Conservation (phyloP, 176 grass and related monocot species). For the Oryza glaberrima region DNA sequence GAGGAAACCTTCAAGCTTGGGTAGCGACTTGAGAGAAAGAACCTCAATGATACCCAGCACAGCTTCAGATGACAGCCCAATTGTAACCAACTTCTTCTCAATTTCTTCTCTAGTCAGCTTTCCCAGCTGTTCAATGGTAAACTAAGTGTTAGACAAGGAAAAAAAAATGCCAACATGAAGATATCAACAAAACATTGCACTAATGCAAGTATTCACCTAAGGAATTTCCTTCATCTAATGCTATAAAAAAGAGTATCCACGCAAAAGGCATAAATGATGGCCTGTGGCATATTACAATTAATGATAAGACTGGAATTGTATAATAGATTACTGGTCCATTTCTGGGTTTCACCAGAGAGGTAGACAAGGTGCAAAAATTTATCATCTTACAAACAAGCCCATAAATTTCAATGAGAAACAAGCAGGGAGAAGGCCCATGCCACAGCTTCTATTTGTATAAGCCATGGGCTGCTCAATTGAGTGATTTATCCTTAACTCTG, state of each 20-base stretch:
- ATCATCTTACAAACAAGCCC: background rate
- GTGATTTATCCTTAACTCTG: no score
- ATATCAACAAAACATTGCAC: conserved; percentile 42
- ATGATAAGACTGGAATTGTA: background rate
- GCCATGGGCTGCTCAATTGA: no score
- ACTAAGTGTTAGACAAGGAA: conserved; percentile 18
- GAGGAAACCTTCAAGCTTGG: conserved; percentile 77
- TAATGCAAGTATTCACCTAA: background rate
- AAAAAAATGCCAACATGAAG: conserved; percentile 19
- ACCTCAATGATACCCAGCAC: conserved; percentile 81
- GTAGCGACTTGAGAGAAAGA: conserved; percentile 81
- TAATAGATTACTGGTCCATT: background rate
- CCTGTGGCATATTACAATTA: background rate
- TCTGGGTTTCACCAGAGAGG: background rate
- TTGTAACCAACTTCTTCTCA: conserved; percentile 61
- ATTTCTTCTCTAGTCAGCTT: conserved; percentile 86
- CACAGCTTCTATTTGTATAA: no score
- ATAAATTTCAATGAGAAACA: background rate
- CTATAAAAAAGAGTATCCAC: background rate
- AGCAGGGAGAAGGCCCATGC: background rate
- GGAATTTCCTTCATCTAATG: background rate
- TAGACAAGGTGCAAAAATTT: background rate
- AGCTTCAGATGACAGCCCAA: conserved; percentile 67
- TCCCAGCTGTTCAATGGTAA: conserved; percentile 59
- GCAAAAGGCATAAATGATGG: background rate